phyloP scores from a whole-genome alignment of 176 grass and related monocot species.

The Olyra latifolia region DNA sequence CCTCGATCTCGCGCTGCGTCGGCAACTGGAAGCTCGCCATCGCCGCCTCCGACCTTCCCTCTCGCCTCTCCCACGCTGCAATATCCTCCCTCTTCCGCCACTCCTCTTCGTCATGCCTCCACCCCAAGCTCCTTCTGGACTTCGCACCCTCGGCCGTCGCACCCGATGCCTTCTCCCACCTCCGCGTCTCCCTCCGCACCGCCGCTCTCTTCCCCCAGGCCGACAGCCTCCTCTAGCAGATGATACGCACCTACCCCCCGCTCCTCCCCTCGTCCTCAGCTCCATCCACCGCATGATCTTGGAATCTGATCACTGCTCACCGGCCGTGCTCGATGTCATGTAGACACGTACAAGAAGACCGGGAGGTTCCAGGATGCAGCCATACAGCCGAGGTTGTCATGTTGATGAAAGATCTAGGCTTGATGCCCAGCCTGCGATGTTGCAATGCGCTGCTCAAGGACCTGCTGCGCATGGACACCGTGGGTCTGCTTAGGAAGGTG shows the following conservation, averaged over 20 bases:
- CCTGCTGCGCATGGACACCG: slow-evolving; percentile 49
- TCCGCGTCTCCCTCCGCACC: slow-evolving; percentile 51
- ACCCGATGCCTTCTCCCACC: slow-evolving; percentile 44
- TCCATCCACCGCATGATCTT: slow-evolving; percentile 33
- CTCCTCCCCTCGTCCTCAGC: slow-evolving; percentile 34
- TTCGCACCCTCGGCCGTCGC: slow-evolving; percentile 34
- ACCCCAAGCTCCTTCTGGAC: slow-evolving; percentile 57
- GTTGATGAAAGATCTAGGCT: slow-evolving; percentile 42
- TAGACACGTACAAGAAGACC: slow-evolving; percentile 73
- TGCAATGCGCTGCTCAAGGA: slow-evolving; percentile 73
- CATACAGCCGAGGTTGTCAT: slow-evolving; percentile 39
- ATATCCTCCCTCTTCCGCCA: slow-evolving; percentile 35
- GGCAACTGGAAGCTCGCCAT: slow-evolving; percentile 58
- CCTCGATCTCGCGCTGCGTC: slow-evolving; percentile 43
- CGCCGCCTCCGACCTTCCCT: slow-evolving; percentile 46
- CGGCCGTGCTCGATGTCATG: slow-evolving; percentile 51
- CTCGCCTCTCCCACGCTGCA: slow-evolving; percentile 36
- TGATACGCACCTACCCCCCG: slow-evolving; percentile 51
- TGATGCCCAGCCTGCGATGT: slow-evolving; percentile 59
- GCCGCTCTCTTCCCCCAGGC: slow-evolving; percentile 33
- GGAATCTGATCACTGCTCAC: background rate
- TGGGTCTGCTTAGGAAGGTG: slow-evolving; percentile 75
- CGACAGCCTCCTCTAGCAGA: slow-evolving; percentile 47
- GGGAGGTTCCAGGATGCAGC: slow-evolving; percentile 46
- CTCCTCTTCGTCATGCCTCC: background rate